phyloP scores from a whole-genome alignment of 352 stramenopile genomes.

The Pythium guiyangense region DNA sequence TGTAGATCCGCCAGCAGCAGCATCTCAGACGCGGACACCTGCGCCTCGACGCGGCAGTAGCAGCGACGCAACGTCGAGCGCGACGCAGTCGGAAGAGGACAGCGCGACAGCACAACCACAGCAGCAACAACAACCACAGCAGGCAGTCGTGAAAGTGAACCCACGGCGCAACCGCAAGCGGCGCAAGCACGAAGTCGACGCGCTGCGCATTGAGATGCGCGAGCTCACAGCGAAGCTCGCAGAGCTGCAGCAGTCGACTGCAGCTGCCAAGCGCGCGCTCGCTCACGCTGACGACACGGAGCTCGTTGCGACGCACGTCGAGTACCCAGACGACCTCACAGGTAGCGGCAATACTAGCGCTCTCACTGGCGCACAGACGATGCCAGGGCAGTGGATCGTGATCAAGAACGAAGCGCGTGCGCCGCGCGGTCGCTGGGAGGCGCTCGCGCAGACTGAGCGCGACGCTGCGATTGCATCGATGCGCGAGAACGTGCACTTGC shows the following conservation, averaged over 20 bases:
- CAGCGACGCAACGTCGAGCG: no score
- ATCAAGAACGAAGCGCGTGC: neutral
- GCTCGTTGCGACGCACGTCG: slow-evolving; percentile 2
- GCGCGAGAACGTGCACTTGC: slow-evolving; percentile 29
- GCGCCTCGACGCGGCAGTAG: no score
- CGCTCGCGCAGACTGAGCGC: slow-evolving; percentile 25
- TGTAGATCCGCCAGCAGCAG: no score
- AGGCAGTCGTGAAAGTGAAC: neutral
- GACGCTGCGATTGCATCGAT: slow-evolving; percentile 21
- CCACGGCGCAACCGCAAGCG: no score
- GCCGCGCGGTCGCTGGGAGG: slow-evolving; percentile 19
- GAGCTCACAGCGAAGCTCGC: slow-evolving; percentile 1
- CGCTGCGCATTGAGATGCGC: slow-evolving; percentile 2
- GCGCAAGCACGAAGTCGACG: neutral
- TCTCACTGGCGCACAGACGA: neutral
- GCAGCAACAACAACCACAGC: no score
- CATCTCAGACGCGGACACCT: no score
- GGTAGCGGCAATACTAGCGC: neutral
- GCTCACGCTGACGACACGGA: neutral
- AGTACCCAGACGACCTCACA: neutral
- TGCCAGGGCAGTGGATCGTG: neutral
- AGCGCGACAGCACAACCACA: no score
- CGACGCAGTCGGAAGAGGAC: neutral
- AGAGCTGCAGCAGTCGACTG: neutral
- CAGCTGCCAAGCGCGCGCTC: neutral